Evolutionary conservation across 2,329 filamentous ascomycete genomes (phyloP), one percentile per base, ranked within the genome.

Genomic region (Celoporthe dispersa): DNA sequence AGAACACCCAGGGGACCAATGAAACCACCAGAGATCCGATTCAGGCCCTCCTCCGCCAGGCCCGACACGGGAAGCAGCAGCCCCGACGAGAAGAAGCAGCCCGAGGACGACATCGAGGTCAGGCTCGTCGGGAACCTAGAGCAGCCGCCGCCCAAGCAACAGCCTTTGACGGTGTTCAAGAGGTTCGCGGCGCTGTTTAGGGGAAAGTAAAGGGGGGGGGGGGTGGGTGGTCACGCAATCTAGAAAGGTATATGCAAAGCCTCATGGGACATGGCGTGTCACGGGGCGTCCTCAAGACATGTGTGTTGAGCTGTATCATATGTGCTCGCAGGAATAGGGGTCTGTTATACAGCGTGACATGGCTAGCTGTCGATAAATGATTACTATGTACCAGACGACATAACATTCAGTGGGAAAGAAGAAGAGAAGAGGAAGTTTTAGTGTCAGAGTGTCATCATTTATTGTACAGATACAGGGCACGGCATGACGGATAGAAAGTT

Each of bases 381-480:
- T 41, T 12, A 39, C 14, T 25, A 16, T 14, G 22, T 16, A n/a
- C 39, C 9, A 63, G 44, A 9, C n/a, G 12, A 57, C 37, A 55
- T 63, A 19, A 33, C 33, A 28, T 61, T 19, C 35, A 68, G 31
- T 1, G 31, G 28, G 28, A 5, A 25, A 5, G n/a, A 28, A 12
- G 8, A 31, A n/a, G 16, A 44, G 4, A 22, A 44, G 16, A 6
- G 22, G 22, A n/a, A 2, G 8, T 8, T 9, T n/a, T 35, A 5
- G 4, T 33, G 16, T 31, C 62, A 35, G 44, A 55, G 22, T 63
- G 19, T 63, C 66, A 53, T 68, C 44, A 48, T 59, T 59, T 64
- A 67, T 75, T 76, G 68, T 75, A 74, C 75, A 74, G 73, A 64
- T 75, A 77, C 75, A 77, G 31, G 57, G 57, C 33, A 22, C 53